Evolutionary conservation across 768 basidiomycete genomes (phyloP).

Genomic region (Boletus tylopilopsis): DNA sequence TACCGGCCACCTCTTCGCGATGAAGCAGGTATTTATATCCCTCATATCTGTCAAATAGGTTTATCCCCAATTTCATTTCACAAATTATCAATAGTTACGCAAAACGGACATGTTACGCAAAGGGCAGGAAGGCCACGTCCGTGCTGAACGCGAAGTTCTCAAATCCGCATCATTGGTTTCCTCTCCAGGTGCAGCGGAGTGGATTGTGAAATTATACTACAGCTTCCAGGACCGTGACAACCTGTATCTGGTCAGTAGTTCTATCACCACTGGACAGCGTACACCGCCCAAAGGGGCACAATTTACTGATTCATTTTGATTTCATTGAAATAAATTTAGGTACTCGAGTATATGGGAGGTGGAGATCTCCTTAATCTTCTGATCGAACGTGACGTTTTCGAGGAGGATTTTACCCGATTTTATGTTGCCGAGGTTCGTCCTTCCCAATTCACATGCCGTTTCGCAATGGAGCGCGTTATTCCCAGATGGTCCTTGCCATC

Average conservation of each 20-base stretch:
- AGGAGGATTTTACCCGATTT: constrained; percentile 88
- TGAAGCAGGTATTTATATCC: constrained; percentile 79
- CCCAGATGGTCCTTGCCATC: constrained; percentile 89
- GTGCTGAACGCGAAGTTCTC: constrained; percentile 91
- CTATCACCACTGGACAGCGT: constrained; percentile 29
- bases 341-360: constrained; percentile 94
- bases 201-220: constrained; percentile 93
- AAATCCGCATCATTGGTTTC: constrained; percentile 83
- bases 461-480: constrained; percentile 26
- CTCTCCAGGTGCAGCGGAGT: constrained; percentile 74
- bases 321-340: constrained; percentile 53
- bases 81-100: constrained; percentile 52
- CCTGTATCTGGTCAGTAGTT: constrained; percentile 79
- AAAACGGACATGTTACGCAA: constrained; percentile 93
- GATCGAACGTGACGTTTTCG: constrained; percentile 88
- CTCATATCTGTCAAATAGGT: constrained; percentile 26
- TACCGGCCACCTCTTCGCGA: constrained; percentile 81
- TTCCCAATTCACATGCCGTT: constrained; percentile 18
- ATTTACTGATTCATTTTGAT: constrained; percentile 51
- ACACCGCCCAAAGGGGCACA: constrained; percentile 24
- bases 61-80: constrained; percentile 22
- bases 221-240: constrained; percentile 95
- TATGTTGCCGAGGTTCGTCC: constrained; percentile 84
- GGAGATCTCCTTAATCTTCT: constrained; percentile 95
- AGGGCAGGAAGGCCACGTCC: constrained; percentile 96